Percentiles rank a stretch among this genome's conserved stretches.
phyloP scores from a whole-genome alignment of 2,329 filamentous ascomycete species.

The Cladosporium sp. region DNA sequence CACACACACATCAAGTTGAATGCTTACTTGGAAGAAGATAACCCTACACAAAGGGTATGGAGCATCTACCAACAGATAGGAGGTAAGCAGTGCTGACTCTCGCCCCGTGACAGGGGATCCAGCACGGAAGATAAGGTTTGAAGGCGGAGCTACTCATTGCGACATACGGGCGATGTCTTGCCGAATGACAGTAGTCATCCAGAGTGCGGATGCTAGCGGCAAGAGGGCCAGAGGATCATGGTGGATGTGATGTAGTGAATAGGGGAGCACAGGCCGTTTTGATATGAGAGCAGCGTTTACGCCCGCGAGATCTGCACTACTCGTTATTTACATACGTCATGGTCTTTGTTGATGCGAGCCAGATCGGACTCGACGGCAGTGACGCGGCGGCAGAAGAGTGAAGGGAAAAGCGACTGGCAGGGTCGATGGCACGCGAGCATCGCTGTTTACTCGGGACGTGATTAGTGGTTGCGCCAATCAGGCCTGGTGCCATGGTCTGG shows the following conservation, averaged over 20 bases:
- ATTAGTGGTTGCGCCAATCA: too few relatives aligned
- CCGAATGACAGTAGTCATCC: not conserved
- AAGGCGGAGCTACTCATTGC: not conserved
- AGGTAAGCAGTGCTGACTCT: too few relatives aligned
- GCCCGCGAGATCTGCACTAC: not conserved
- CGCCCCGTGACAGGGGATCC: not conserved
- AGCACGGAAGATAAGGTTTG: too few relatives aligned
- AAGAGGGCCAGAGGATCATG: not conserved
- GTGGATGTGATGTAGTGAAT: not conserved
- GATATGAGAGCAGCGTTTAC: not conserved
- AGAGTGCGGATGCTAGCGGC: not conserved
- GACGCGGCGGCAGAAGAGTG: not conserved
- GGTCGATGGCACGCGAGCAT: not conserved
- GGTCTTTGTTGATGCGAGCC: not conserved
- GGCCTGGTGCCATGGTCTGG: too few relatives aligned
- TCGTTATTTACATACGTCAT: not conserved
- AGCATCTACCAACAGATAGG: too few relatives aligned
- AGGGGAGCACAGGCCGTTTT: not conserved
- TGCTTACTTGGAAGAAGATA: too few relatives aligned
- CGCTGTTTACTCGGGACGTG: not conserved
- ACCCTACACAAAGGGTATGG: too few relatives aligned
- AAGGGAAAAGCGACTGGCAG: not conserved
- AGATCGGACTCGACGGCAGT: not conserved
- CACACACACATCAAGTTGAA: too few relatives aligned
- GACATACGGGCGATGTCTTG: not conserved